Percentiles rank a stretch among this genome's conserved stretches.
These are phyloP conservation scores for Backusella parvicylindrica DNA, from an alignment of 192 early-diverging fungal species.

Conservation along the genomic window DNA sequence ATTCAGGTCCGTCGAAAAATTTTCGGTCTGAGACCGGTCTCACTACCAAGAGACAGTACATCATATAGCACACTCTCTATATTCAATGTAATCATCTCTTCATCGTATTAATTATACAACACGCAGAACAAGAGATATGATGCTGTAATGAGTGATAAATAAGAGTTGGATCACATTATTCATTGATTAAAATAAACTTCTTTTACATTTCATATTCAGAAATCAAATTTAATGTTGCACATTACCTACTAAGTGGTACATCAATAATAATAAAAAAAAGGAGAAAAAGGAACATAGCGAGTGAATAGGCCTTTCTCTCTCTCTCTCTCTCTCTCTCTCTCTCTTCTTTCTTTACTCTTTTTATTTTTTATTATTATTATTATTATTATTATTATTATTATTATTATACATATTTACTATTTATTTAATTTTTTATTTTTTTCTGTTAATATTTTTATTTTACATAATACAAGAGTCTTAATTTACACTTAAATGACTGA, in stretches of 20 bases:
- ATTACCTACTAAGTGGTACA: neutral
- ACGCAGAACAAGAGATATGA: neutral
- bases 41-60: too few species aligned
- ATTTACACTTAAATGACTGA: slow-evolving; percentile 29
- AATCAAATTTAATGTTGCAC: neutral
- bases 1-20: too few species aligned
- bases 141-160: neutral
- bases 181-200: neutral
- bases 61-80: neutral
- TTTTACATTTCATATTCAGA: neutral
- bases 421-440: too few species aligned
- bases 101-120: neutral
- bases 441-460: neutral
- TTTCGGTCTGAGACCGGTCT: too few species aligned
- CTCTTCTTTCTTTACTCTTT: neutral
- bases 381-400: too few species aligned
- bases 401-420: neutral
- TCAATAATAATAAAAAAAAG: neutral
- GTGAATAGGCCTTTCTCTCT: neutral
- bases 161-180: neutral
- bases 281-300: neutral
- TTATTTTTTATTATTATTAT: too few species aligned
- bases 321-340: neutral
- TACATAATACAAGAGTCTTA: neutral
- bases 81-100: neutral